A percentile compares a stretch with the other conserved stretches of the same genome.
Evolutionary conservation across 2,329 filamentous ascomycete species (phyloP).

Genomic region (Epichloe bromicola): DNA sequence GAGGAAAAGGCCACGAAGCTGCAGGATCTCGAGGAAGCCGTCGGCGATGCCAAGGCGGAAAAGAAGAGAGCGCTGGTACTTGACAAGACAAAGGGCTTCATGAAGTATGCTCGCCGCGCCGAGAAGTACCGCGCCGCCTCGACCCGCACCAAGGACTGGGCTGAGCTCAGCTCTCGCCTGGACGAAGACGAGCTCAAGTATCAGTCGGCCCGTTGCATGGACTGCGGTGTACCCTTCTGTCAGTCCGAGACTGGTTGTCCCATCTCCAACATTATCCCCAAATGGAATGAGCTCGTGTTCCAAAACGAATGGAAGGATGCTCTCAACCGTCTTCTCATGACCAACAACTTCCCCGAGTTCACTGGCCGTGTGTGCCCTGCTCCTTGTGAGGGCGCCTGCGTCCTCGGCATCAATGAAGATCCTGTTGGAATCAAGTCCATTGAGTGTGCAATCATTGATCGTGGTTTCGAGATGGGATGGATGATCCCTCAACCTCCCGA

Average conservation of each 20-base stretch:
- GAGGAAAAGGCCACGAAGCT: conserved; percentile 58
- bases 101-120: conserved; percentile 85
- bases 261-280: conserved; percentile 95
- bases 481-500: conserved; percentile 75
- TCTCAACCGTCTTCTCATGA: conserved; percentile 82
- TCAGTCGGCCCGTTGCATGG: conserved; percentile 94
- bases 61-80: conserved; percentile 84
- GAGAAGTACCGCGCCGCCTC: conserved; percentile 86
- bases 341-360: conserved; percentile 97
- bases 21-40: conserved; percentile 80
- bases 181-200: conserved; percentile 95
- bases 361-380: conserved; percentile 94
- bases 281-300: conserved; percentile 80
- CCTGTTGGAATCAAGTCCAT: conserved; percentile 98
- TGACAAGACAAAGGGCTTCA: conserved; percentile 97
- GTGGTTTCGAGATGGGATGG: conserved; percentile 96
- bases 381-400: conserved; percentile 91
- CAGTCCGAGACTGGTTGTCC: conserved; percentile 93
- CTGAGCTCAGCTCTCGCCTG: conserved; percentile 74
- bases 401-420: conserved; percentile 92
- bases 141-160: conserved; percentile 84
- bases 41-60: conserved; percentile 71
- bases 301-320: conserved; percentile 79
- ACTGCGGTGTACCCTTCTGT: conserved; percentile 96
- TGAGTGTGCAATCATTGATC: conserved; percentile 94